These are phyloP conservation scores for Nakaseomyces kungkrabaensis DNA, from an alignment of 1,139 yeast genomes.

Conservation along the genomic window DNA sequence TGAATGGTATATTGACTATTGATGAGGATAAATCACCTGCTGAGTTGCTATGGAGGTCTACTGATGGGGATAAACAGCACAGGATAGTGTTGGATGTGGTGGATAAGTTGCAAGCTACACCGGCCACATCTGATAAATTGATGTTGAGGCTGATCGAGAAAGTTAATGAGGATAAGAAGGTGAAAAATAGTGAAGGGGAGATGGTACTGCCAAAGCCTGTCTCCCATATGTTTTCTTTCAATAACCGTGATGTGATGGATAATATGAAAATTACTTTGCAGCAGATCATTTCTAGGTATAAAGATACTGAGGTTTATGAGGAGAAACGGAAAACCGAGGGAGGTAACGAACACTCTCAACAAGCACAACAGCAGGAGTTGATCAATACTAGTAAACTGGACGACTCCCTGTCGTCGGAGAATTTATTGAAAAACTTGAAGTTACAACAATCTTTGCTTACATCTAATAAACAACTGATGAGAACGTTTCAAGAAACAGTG, in stretches of 20 bases:
- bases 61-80: slow-evolving; percentile 44
- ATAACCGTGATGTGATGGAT: slow-evolving; percentile 67
- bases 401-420: slow-evolving; percentile 38
- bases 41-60: slow-evolving; percentile 59
- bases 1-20: slow-evolving; percentile 56
- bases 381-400: slow-evolving; percentile 33
- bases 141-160: slow-evolving; percentile 50
- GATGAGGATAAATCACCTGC: slow-evolving; percentile 61
- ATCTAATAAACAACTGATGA: slow-evolving; percentile 60
- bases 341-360: slow-evolving; percentile 8
- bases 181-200: slow-evolving; percentile 28
- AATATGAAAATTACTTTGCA: slow-evolving; percentile 61
- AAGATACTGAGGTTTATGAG: slow-evolving; percentile 37
- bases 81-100: slow-evolving; percentile 42
- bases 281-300: slow-evolving; percentile 59
- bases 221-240: slow-evolving; percentile 48
- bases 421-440: slow-evolving; percentile 55
- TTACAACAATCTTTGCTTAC: slow-evolving; percentile 70
- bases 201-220: slow-evolving; percentile 36
- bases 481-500: slow-evolving; percentile 80
- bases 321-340: slow-evolving; percentile 23
- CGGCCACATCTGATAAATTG: slow-evolving; percentile 60
- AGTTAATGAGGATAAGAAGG: slow-evolving; percentile 24
- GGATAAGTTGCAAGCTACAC: slow-evolving; percentile 63
- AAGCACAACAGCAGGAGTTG: slow-evolving; percentile 7